Conservation (phyloP, 345 rosid genomes). For the Acer negundo region DNA sequence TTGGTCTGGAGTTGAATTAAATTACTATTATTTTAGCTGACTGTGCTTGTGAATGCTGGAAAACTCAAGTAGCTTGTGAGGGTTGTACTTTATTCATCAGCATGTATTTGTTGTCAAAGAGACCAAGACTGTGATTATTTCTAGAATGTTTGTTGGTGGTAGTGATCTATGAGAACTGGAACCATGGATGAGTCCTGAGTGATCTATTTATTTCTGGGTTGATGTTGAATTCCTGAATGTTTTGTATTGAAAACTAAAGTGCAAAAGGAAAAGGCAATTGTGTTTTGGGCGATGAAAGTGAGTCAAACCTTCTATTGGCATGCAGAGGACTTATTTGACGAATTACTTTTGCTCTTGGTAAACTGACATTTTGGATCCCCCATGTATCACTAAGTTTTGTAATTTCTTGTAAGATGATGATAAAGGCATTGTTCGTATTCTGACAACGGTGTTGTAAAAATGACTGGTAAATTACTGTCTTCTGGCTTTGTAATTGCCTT, state of each 20-base stretch:
- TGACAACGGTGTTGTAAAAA: neutral
- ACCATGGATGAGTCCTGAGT: neutral
- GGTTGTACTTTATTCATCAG: neutral
- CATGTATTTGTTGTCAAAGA: neutral
- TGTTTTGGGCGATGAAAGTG: neutral
- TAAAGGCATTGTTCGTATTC: neutral
- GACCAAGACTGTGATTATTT: neutral
- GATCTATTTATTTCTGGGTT: neutral
- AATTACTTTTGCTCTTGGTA: neutral
- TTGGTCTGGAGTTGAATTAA: neutral
- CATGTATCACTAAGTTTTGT: too few relatives aligned
- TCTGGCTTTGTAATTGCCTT: neutral
- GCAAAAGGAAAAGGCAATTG: neutral
- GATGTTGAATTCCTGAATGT: neutral
- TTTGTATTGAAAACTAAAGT: neutral
- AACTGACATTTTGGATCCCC: neutral
- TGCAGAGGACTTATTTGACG: neutral
- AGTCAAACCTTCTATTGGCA: neutral
- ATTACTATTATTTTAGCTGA: slow-evolving; percentile 1
- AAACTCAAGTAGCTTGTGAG: neutral
- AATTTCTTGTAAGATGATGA: neutral
- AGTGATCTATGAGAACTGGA: neutral
- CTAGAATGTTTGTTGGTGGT: neutral
- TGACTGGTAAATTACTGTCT: neutral
- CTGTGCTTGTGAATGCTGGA: slow-evolving; percentile 8